Conservation (phyloP, 2,329 filamentous ascomycete species). For the Diaporthe nobilis region DNA sequence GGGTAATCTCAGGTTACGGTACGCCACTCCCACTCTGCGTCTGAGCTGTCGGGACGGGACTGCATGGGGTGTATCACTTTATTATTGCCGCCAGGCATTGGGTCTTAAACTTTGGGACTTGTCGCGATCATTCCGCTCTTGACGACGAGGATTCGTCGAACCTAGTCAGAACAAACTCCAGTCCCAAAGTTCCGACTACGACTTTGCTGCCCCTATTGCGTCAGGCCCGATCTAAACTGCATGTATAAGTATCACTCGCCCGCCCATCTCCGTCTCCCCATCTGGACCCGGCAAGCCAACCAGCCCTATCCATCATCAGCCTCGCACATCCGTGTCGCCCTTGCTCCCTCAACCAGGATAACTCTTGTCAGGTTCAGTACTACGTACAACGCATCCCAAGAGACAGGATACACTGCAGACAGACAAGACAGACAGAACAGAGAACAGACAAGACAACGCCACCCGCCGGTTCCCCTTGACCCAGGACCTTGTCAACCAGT, state of each 20-base stretch:
- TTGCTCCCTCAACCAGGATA: background rate
- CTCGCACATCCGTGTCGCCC: slow-evolving; percentile 11
- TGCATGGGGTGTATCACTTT: slow-evolving; percentile 32
- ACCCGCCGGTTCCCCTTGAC: background rate
- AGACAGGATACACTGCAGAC: background rate
- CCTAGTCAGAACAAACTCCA: slow-evolving; percentile 33
- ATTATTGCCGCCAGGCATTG: slow-evolving; percentile 34
- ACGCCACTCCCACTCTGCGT: slow-evolving; percentile 24
- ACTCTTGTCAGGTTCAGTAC: slow-evolving; percentile 27
- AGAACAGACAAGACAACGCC: background rate
- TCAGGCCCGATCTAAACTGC: slow-evolving; percentile 27
- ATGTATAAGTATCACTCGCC: slow-evolving; percentile 38
- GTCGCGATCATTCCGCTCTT: slow-evolving; percentile 38
- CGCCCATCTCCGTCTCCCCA: slow-evolving; percentile 22
- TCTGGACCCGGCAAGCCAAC: background rate
- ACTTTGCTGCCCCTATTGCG: slow-evolving; percentile 25
- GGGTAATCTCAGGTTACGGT: slow-evolving; percentile 36
- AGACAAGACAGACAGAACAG: background rate
- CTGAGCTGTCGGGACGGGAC: slow-evolving; percentile 35
- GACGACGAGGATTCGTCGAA: slow-evolving; percentile 29
- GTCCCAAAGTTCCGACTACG: slow-evolving; percentile 34
- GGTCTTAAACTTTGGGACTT: slow-evolving; percentile 42
- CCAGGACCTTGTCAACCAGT: slow-evolving; percentile 14
- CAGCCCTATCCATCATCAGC: slow-evolving; percentile 32
- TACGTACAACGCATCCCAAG: slow-evolving; percentile 9